Percentiles rank a stretch among this genome's conserved stretches.
phyloP scores from a whole-genome alignment of 176 grass and related monocot genomes.

The Pharus latifolius region DNA sequence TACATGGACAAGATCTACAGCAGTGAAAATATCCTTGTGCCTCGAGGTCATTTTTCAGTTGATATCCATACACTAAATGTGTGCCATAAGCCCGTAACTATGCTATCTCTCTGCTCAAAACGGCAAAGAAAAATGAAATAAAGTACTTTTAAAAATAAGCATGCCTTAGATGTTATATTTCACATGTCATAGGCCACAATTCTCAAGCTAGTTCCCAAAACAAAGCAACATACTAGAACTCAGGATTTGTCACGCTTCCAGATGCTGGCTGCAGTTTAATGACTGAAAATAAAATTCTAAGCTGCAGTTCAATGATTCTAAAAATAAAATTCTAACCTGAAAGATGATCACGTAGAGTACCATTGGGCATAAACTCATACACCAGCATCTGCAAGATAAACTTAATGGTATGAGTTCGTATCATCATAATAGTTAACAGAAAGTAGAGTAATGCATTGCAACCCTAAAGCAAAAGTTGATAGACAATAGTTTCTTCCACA shows the following conservation, averaged over 20 bases:
- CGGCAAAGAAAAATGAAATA: background rate
- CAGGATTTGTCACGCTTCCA: background rate
- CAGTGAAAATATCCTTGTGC: background rate
- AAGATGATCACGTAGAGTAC: conserved; percentile 59
- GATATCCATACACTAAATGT: background rate
- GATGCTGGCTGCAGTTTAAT: background rate
- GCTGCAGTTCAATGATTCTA: background rate
- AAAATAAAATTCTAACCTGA: conserved; percentile 42
- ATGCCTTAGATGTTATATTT: background rate
- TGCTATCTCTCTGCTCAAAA: background rate
- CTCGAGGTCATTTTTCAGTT: background rate
- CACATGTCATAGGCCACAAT: background rate
- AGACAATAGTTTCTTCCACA: background rate
- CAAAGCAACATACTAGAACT: background rate
- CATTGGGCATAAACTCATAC: conserved; percentile 82
- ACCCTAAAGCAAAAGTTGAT: background rate
- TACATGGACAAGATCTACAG: background rate
- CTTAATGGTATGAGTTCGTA: conserved; percentile 1
- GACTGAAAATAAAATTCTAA: background rate
- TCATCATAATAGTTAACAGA: conserved; percentile 2
- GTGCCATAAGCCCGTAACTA: background rate
- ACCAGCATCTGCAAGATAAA: conserved; percentile 60
- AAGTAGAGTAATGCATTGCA: background rate
- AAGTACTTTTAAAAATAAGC: background rate
- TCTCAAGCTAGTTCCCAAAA: background rate